Evolutionary conservation across 768 basidiomycete genomes (phyloP).

Genomic region (Leccinum subgranulosum): DNA sequence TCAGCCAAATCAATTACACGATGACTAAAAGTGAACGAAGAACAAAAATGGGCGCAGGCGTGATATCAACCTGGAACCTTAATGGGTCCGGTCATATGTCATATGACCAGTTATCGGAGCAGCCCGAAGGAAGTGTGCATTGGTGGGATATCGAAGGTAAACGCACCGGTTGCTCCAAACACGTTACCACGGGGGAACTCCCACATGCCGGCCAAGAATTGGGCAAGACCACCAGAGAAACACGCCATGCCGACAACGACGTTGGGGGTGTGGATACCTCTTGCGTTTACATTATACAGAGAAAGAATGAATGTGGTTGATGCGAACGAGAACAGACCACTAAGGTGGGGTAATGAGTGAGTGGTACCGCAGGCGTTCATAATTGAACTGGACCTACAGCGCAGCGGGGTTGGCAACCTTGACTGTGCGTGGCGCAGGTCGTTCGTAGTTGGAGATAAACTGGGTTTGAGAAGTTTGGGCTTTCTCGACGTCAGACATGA

Average conservation of each 20-base stretch:
- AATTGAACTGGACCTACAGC: conserved; percentile 23
- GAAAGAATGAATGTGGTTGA: conserved; percentile 81
- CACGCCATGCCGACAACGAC: conserved; percentile 84
- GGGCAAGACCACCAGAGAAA: conserved; percentile 80
- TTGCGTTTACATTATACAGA: conserved; percentile 61
- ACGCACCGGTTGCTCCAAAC: conserved; percentile 70
- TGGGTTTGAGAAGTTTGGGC: conserved; percentile 20
- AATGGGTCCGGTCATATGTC: neutral
- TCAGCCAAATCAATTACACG: conserved; percentile 1
- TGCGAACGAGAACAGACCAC: conserved; percentile 81
- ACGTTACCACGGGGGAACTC: conserved; percentile 68
- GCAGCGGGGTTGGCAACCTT: conserved; percentile 54
- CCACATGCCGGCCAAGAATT: conserved; percentile 91
- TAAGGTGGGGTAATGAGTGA: conserved; percentile 22
- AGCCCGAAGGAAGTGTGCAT: neutral
- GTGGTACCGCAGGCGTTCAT: too few relatives aligned
- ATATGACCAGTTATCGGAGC: neutral
- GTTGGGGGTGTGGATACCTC: conserved; percentile 56
- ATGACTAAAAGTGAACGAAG: neutral
- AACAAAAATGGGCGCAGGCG: neutral
- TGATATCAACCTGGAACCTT: neutral
- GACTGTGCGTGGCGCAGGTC: conserved; percentile 26
- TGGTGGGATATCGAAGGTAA: neutral
- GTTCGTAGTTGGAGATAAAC: conserved; percentile 13
- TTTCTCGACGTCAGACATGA: conserved; percentile 40